phyloP scores from a whole-genome alignment of 106 monocot genomes.

The Allium sativum region DNA sequence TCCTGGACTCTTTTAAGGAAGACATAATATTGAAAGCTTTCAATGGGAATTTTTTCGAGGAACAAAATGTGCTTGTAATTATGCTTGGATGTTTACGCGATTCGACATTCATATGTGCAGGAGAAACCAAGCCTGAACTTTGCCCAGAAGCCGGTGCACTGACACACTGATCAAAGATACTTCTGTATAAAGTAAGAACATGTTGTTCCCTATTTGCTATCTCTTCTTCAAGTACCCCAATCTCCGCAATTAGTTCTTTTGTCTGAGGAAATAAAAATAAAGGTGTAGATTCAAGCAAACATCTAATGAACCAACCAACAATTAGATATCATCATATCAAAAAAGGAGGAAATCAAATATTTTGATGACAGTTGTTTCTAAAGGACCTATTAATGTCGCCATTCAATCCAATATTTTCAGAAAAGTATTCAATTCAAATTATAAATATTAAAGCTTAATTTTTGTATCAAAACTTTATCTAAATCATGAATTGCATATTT shows the following conservation, averaged over 20 bases:
- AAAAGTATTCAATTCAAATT: too few relatives aligned
- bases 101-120: constrained; percentile 40
- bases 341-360: too few relatives aligned
- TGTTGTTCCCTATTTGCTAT: constrained; percentile 69
- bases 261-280: constrained; percentile 32
- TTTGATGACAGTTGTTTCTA: too few relatives aligned
- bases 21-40: constrained; percentile 40
- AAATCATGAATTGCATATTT: too few relatives aligned
- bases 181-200: constrained; percentile 72
- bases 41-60: constrained; percentile 66
- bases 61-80: constrained; percentile 77
- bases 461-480: too few relatives aligned
- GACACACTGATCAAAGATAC: constrained; percentile 55
- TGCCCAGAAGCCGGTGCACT: constrained; percentile 42
- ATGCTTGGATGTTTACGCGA: constrained; percentile 47
- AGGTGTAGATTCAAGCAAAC: too few relatives aligned
- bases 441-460: too few relatives aligned
- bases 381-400: too few relatives aligned
- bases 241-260: constrained; percentile 62
- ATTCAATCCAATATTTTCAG: too few relatives aligned
- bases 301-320: too few relatives aligned
- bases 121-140: constrained; percentile 55
- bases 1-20: constrained; percentile 33
- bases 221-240: constrained; percentile 71
- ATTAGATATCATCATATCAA: too few relatives aligned